phyloP scores from a whole-genome alignment of 306 rosid genomes.

The Ormosia semicastrata region DNA sequence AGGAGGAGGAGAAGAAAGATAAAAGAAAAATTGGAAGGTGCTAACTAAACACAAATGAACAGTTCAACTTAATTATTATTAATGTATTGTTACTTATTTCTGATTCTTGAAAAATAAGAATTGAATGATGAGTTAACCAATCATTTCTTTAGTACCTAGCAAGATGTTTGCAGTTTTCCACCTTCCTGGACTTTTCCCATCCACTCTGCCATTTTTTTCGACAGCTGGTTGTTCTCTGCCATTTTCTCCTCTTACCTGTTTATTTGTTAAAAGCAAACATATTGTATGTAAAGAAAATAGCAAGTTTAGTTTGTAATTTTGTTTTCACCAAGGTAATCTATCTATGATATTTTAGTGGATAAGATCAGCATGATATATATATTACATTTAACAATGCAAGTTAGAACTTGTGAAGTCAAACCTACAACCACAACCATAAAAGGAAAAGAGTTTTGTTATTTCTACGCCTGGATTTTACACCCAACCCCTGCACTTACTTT shows the following conservation, averaged over 20 bases:
- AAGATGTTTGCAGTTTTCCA: constrained; percentile 45
- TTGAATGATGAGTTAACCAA: background rate
- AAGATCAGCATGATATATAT: background rate
- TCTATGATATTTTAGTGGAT: background rate
- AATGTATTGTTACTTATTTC: background rate
- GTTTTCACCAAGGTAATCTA: background rate
- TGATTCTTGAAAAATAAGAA: background rate
- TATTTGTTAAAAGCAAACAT: background rate
- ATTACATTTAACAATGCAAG: background rate
- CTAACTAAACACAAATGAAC: background rate
- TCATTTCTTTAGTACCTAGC: constrained; percentile 36
- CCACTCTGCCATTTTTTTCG: background rate
- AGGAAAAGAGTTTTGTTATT: background rate
- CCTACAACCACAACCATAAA: background rate
- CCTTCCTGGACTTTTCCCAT: constrained; percentile 30
- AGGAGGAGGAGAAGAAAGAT: background rate
- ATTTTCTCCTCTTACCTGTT: constrained; percentile 25
- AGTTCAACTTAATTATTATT: background rate
- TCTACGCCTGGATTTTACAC: too few species aligned
- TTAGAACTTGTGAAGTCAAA: background rate
- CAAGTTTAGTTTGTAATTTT: background rate
- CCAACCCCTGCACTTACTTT: too few species aligned
- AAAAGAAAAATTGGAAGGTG: background rate
- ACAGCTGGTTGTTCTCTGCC: background rate
- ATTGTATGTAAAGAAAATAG: background rate